Conservation (phyloP, 805 yeast genomes). For the Starmera pachycereana region DNA sequence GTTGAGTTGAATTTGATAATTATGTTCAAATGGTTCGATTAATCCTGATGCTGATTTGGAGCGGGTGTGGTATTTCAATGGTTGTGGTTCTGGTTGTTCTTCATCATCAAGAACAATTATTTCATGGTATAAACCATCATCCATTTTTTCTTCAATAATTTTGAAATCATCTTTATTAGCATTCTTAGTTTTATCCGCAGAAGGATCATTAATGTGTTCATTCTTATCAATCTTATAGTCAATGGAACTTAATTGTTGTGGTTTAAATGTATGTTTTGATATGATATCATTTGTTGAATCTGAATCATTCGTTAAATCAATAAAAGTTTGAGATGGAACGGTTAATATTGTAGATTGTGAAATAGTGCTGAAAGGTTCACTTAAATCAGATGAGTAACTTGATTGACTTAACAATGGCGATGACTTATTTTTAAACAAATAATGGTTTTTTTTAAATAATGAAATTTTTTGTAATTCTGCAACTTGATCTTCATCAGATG, state of each 20-base stretch:
- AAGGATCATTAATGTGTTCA: background rate
- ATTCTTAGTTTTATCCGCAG: background rate
- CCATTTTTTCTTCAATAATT: constrained; percentile 9
- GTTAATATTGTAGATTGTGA: constrained; percentile 5
- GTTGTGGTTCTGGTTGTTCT: constrained; percentile 1
- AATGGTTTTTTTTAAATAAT: too few species aligned
- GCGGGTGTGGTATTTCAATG: constrained; percentile 1
- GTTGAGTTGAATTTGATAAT: background rate
- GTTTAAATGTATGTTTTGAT: background rate
- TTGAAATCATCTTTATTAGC: background rate
- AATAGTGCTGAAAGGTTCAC: constrained; percentile 13
- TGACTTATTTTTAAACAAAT: too few species aligned
- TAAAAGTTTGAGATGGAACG: constrained; percentile 3
- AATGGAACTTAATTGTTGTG: background rate
- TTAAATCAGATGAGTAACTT: constrained; percentile 15
- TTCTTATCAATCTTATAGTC: background rate
- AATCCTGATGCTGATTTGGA: constrained; percentile 6
- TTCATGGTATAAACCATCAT: constrained; percentile 13
- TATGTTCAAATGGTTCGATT: too few species aligned
- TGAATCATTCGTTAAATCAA: constrained; percentile 8
- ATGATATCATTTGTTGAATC: background rate
- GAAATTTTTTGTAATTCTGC: too few species aligned
- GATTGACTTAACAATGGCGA: constrained; percentile 15
- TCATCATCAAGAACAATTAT: constrained; percentile 16
- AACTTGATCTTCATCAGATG: too few species aligned